These are phyloP conservation scores for Scedosporium minutisporum DNA, from an alignment of 2,329 filamentous ascomycete genomes.

Conservation along the genomic window DNA sequence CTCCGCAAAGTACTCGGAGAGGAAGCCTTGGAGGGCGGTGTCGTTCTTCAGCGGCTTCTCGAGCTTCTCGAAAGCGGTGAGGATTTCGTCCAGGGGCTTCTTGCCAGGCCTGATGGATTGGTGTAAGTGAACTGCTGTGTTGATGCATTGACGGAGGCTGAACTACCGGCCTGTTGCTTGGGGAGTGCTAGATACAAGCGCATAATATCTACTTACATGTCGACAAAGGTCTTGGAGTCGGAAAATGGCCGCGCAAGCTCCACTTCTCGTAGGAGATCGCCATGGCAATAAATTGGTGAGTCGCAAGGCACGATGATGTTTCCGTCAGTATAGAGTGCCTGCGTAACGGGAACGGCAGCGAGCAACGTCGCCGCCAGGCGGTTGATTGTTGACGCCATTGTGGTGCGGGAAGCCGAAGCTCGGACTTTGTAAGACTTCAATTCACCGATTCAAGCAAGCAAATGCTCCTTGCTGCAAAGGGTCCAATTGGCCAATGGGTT, in stretches of 20 bases:
- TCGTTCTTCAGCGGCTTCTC: slow-evolving; percentile 53
- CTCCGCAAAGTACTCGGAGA: slow-evolving; percentile 52
- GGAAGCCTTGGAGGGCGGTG: slow-evolving; percentile 50
- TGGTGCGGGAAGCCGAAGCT: not conserved
- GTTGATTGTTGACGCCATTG: not conserved
- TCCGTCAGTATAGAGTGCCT: slow-evolving; percentile 49
- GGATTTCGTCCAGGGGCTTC: slow-evolving; percentile 47
- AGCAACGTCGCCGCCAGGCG: slow-evolving; percentile 9
- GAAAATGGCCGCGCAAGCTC: slow-evolving; percentile 54
- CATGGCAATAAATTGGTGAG: slow-evolving; percentile 58
- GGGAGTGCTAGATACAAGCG: not conserved
- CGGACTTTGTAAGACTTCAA: not conserved
- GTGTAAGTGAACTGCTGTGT: slow-evolving; percentile 9
- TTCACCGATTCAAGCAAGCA: not conserved
- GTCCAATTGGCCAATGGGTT: not conserved
- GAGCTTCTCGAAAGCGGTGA: slow-evolving; percentile 50
- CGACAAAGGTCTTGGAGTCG: slow-evolving; percentile 64
- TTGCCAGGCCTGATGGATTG: slow-evolving; percentile 42
- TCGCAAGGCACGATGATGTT: slow-evolving; percentile 54
- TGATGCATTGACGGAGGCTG: not conserved
- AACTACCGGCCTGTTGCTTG: too few relatives aligned
- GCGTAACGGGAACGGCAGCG: slow-evolving; percentile 18
- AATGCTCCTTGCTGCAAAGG: not conserved
- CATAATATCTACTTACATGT: slow-evolving; percentile 44
- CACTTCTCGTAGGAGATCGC: slow-evolving; percentile 51